Conservation (phyloP, 345 rosid species). For the Citrus sinensis region DNA sequence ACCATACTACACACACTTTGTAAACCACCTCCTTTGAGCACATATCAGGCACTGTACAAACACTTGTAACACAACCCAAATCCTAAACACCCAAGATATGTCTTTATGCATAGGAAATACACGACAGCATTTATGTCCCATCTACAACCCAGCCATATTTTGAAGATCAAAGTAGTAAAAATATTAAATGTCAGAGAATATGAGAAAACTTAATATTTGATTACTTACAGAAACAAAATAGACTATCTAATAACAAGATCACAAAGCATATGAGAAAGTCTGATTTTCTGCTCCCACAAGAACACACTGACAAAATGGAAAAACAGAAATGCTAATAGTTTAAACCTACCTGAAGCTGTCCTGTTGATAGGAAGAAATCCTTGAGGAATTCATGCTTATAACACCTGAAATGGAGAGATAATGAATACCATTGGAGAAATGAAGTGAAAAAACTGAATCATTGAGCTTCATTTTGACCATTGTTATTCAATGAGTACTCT, state of each 20-base stretch:
- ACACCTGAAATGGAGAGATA: slow-evolving; percentile 52
- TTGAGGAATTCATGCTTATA: slow-evolving; percentile 82
- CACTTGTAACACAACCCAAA: background rate
- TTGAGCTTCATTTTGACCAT: slow-evolving; percentile 1
- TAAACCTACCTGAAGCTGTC: slow-evolving; percentile 82
- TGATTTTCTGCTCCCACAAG: background rate
- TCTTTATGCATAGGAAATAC: background rate
- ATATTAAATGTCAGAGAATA: background rate
- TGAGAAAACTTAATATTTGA: background rate
- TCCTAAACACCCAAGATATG: background rate
- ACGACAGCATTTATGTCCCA: background rate
- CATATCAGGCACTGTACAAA: background rate
- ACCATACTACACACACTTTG: background rate
- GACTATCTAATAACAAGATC: background rate
- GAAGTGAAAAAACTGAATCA: background rate
- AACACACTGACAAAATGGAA: slow-evolving; percentile 4
- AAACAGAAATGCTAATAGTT: slow-evolving; percentile 8
- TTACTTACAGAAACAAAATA: background rate
- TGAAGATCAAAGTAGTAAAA: background rate
- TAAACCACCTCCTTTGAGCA: background rate
- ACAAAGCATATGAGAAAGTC: slow-evolving; percentile 1
- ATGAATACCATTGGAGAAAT: background rate
- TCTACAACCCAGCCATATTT: background rate
- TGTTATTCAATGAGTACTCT: background rate
- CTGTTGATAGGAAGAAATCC: slow-evolving; percentile 90